A percentile compares a stretch with the other conserved stretches of the same genome.
These are phyloP conservation scores for Spathaspora passalidarum DNA, from an alignment of 805 yeast genomes.

Conservation along the genomic window DNA sequence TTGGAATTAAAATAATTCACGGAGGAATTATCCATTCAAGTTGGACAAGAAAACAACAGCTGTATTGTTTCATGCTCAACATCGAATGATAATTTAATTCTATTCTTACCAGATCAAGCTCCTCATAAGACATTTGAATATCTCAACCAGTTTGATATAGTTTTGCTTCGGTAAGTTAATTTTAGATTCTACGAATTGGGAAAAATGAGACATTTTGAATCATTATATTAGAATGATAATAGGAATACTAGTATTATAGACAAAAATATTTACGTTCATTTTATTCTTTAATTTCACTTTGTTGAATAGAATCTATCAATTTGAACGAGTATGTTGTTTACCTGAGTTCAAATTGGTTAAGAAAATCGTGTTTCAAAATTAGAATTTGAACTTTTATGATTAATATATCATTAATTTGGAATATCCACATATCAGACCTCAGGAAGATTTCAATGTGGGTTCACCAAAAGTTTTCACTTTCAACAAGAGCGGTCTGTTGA, in stretches of 20 bases:
- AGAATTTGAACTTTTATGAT: not conserved
- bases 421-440: not conserved
- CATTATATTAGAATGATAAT: not conserved
- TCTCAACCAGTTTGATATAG: not conserved
- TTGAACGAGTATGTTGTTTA: not conserved
- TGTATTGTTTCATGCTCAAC: too few species aligned
- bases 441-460: not conserved
- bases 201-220: not conserved
- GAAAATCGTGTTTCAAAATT: not conserved
- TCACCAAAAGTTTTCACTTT: too few species aligned
- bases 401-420: not conserved
- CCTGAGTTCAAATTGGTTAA: not conserved
- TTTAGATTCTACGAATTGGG: not conserved
- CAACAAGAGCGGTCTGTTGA: too few species aligned
- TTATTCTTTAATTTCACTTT: not conserved
- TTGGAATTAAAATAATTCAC: too few species aligned
- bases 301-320: not conserved
- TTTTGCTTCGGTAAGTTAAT: not conserved
- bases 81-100: not conserved
- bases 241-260: not conserved
- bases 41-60: too few species aligned
- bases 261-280: not conserved
- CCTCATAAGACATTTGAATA: not conserved
- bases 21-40: too few species aligned
- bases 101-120: not conserved